Percentiles rank a stretch among this genome's conserved stretches.
phyloP scores from a whole-genome alignment of 352 stramenopile species.

The Hyaloperonospora arabidopsidis region DNA sequence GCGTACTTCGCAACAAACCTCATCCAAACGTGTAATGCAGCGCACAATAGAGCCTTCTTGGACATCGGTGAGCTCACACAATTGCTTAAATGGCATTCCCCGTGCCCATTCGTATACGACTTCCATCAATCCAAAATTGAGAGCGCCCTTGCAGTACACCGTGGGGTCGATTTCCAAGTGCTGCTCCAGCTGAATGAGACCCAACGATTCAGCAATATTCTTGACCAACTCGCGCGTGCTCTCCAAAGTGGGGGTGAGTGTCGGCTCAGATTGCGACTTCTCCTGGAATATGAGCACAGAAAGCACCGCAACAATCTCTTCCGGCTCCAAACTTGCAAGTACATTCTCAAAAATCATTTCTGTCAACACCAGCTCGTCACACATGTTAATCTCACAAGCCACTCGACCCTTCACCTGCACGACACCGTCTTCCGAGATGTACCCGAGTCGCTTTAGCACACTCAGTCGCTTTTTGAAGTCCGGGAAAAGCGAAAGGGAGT shows the following conservation, averaged over 20 bases:
- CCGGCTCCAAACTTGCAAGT: conserved; percentile 91
- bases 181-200: conserved; percentile 75
- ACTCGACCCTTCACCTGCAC: conserved; percentile 95
- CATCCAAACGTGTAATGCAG: conserved; percentile 95
- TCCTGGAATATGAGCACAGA: conserved; percentile 96
- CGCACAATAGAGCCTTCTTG: conserved; percentile 97
- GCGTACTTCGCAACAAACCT: conserved; percentile 95
- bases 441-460: conserved; percentile 91
- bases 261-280: conserved; percentile 77
- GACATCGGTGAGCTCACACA: conserved; percentile 93
- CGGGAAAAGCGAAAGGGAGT: conserved; percentile 92
- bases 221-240: conserved; percentile 84
- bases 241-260: conserved; percentile 62
- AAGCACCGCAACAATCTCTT: conserved; percentile 95
- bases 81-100: conserved; percentile 94
- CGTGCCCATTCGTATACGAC: conserved; percentile 97
- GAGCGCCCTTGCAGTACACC: conserved; percentile 84
- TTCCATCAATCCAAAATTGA: conserved; percentile 95
- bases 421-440: conserved; percentile 84
- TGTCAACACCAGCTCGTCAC: conserved; percentile 95
- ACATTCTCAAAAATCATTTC: conserved; percentile 99
- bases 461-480: conserved; percentile 94
- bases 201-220: conserved; percentile 69
- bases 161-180: conserved; percentile 85
- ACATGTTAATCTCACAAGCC: conserved; percentile 97